Conservation (phyloP, 257 asterid species). For the Nicotiana tomentosiformis region DNA sequence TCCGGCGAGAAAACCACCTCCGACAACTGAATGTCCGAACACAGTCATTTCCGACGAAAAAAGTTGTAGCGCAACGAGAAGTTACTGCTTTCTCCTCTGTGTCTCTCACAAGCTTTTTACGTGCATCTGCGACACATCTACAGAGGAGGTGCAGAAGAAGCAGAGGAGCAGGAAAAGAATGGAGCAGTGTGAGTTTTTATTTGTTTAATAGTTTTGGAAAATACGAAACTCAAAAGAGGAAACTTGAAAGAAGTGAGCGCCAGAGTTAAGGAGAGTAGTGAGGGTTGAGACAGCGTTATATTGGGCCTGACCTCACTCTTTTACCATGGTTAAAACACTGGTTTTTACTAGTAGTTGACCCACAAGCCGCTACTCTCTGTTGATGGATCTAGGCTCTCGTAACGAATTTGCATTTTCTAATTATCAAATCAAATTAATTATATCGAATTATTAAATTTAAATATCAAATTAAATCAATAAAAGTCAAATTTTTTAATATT, state of each 20-base stretch:
- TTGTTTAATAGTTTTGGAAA: conserved; percentile 10
- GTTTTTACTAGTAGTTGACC: not conserved
- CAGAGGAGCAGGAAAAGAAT: conserved; percentile 6
- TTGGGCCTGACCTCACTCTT: conserved; percentile 9
- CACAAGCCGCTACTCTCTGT: not conserved
- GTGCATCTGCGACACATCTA: not conserved
- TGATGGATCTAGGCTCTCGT: too few relatives aligned
- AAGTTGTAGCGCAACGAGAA: not conserved
- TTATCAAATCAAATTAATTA: too few relatives aligned
- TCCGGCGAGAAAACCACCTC: conserved; percentile 48
- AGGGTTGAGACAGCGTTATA: conserved; percentile 12
- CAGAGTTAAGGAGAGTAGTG: conserved; percentile 9
- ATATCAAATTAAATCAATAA: too few relatives aligned
- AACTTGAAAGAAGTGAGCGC: conserved; percentile 53
- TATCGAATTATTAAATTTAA: too few relatives aligned
- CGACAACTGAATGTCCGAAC: conserved; percentile 41
- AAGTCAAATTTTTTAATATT: too few relatives aligned
- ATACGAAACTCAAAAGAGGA: conserved; percentile 13
- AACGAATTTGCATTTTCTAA: too few relatives aligned
- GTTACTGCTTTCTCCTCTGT: not conserved
- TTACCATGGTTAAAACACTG: conserved; percentile 11
- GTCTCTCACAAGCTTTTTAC: not conserved
- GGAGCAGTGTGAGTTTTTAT: conserved; percentile 9
- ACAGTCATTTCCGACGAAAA: conserved; percentile 27
- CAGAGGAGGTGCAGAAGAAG: not conserved